Base-by-base conservation (phyloP, 164 flowering plant species). In the Magnolia officinalis region DNA sequence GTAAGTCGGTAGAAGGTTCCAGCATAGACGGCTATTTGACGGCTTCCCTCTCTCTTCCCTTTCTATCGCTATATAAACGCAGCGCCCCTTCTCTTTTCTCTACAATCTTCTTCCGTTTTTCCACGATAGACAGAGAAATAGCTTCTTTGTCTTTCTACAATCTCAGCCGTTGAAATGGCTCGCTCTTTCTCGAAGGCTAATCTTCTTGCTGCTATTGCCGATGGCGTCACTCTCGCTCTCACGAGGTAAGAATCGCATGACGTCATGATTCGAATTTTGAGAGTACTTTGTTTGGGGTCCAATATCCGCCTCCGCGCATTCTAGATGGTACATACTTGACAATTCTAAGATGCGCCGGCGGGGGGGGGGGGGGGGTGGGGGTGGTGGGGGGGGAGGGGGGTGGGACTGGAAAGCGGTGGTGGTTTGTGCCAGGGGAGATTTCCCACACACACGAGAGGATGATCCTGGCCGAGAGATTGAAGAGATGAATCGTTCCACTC, bases 181-280 rank as follows among this genome's bases (percentile, higher is more conserved):
- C 91, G 87, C 73, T 89, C 88, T 79, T 69, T 87, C 84, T 85
- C 87, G 18, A 85, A 73, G 84, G 83, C 82, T 78, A 88, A 85
- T 86, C 69, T 83, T 72, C 20, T 91, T 81, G 83, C 88, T 50
- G 75, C 85, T 64, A 64, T 85, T 31, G 80, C 66, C 20, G 82
- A 90, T 49, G 79, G 80, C 50, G 21, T 88, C 77, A 83, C 90
- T 10, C 55, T 77, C 70, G 74, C 83, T 23, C 24, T 81, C 75
- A 63, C 59, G 81, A 83, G 89, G 90, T 89, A 80, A 31, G 37
- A 31, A 1, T 31, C 37, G 4, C 1, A 31, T 31, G 37, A 31
- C 1, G 37, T 31, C 2, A 31, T 31, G 4, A 31, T 31, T 31
- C 3, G 37, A 31, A 31, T 1, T 31, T 31, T 31, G 37, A 4